Evolutionary conservation across 2,329 filamentous ascomycete species (phyloP).

Genomic region (Neoascochyta sp.): DNA sequence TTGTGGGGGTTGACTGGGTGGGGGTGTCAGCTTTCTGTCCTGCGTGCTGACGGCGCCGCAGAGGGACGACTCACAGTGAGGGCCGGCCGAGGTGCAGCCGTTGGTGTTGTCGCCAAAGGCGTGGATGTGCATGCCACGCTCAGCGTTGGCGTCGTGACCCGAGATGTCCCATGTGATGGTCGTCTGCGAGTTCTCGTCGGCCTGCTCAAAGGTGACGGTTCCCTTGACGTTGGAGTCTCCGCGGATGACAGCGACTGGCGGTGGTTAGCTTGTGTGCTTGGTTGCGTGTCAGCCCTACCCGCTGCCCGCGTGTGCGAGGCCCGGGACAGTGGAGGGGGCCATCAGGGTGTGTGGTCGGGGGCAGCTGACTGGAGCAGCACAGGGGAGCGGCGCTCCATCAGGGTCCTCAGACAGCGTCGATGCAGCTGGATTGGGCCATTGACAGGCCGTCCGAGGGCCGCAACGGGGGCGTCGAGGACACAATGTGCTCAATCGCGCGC

Average conservation of each 20-base stretch:
- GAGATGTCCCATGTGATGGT: slow-evolving; percentile 88
- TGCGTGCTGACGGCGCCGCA: too few relatives aligned
- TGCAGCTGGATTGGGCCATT: slow-evolving; percentile 19
- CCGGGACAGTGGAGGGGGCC: slow-evolving; percentile 12
- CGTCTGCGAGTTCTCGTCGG: slow-evolving; percentile 74
- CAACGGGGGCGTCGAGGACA: slow-evolving; percentile 11
- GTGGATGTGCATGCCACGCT: slow-evolving; percentile 98
- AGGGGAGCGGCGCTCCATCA: slow-evolving; percentile 15
- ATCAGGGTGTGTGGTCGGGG: slow-evolving; percentile 26
- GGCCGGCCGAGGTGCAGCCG: slow-evolving; percentile 96
- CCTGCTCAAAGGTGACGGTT: slow-evolving; percentile 93
- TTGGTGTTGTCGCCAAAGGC: slow-evolving; percentile 99
- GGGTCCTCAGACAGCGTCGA: slow-evolving; percentile 18
- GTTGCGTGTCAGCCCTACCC: slow-evolving; percentile 4
- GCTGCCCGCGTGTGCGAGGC: slow-evolving; percentile 1
- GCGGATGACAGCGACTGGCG: slow-evolving; percentile 85
- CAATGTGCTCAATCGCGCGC: slow-evolving; percentile 61
- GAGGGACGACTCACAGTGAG: slow-evolving; percentile 95
- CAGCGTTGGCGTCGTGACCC: slow-evolving; percentile 88
- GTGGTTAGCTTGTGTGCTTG: neutral
- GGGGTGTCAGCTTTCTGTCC: neutral
- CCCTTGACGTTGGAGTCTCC: slow-evolving; percentile 95
- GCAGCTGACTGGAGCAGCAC: slow-evolving; percentile 23
- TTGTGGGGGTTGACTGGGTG: slow-evolving; percentile 82
- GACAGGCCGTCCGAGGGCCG: slow-evolving; percentile 7